A percentile compares a stretch with the other conserved stretches of the same genome.
Conservation (phyloP, 768 basidiomycete genomes). For the Phylloporus scabripes region DNA sequence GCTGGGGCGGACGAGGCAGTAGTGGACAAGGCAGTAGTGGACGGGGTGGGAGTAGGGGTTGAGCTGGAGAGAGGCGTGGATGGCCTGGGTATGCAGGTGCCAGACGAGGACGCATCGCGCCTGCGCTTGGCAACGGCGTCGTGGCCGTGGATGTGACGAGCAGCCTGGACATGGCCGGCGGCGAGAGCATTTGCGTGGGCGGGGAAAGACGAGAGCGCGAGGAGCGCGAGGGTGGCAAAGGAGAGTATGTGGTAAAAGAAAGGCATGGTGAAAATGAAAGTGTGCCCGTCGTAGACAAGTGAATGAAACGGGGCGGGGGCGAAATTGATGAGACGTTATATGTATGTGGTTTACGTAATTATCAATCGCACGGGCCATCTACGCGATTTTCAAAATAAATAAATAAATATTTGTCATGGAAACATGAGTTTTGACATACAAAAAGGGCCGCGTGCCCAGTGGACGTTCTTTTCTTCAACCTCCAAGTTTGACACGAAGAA, state of each 20-base stretch:
- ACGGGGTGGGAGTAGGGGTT: slow-evolving; percentile 11
- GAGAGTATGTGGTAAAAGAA: slow-evolving; percentile 43
- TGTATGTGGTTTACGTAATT: slow-evolving; percentile 17
- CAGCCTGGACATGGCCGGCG: slow-evolving; percentile 26
- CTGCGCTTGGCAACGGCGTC: slow-evolving; percentile 47
- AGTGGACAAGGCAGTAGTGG: slow-evolving; percentile 1
- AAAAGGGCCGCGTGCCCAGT: slow-evolving; percentile 32
- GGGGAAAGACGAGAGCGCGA: slow-evolving; percentile 46
- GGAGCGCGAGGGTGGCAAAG: slow-evolving; percentile 50
- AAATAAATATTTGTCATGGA: slow-evolving; percentile 36
- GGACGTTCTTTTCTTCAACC: slow-evolving; percentile 55
- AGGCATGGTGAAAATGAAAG: slow-evolving; percentile 15
- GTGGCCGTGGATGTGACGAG: slow-evolving; percentile 44
- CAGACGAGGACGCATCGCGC: slow-evolving; percentile 31
- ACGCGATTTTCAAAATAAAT: slow-evolving; percentile 2
- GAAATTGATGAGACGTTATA: slow-evolving; percentile 2
- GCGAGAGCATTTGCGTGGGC: slow-evolving; percentile 44
- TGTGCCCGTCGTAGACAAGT: slow-evolving; percentile 13
- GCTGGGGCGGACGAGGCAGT: slow-evolving; percentile 7
- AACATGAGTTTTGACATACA: slow-evolving; percentile 35
- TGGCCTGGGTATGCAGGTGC: slow-evolving; percentile 54
- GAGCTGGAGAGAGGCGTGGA: slow-evolving; percentile 12
- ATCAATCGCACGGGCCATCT: slow-evolving; percentile 17
- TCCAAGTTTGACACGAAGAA: slow-evolving; percentile 80
- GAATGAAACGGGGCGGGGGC: not conserved